Percentiles rank a stretch among this genome's conserved stretches.
These are phyloP conservation scores for Fusarium domesticum DNA, from an alignment of 2,329 filamentous ascomycete species.

Conservation along the genomic window DNA sequence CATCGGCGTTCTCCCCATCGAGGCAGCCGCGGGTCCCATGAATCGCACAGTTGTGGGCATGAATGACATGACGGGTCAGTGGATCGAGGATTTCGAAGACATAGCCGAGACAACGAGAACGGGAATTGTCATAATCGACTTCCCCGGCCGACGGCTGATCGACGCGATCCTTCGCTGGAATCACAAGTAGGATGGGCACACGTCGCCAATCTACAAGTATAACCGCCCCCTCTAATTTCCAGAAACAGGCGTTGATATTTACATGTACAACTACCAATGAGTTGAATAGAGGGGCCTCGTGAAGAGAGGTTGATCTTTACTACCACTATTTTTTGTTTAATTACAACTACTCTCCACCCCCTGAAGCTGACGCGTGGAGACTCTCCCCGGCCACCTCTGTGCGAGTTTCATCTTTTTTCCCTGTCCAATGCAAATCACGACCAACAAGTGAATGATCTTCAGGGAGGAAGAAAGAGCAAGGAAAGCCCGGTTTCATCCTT, in stretches of 20 bases:
- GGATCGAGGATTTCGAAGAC: conserved; percentile 35
- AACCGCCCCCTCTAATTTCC: conserved; percentile 12
- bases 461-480: conserved; percentile 21
- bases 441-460: conserved; percentile 20
- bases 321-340: no score
- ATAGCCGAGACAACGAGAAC: conserved; percentile 32
- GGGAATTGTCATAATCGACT: conserved; percentile 49
- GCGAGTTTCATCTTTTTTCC: conserved; percentile 19
- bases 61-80: conserved; percentile 48
- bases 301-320: no score
- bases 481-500: no score
- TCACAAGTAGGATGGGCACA: no score
- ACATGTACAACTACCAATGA: no score
- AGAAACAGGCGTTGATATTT: conserved; percentile 9
- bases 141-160: conserved; percentile 44
- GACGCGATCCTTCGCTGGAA: conserved; percentile 44
- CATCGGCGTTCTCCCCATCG: conserved; percentile 48
- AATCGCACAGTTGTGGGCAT: conserved; percentile 44
- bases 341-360: conserved; percentile 13
- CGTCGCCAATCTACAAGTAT: no score
- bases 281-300: no score
- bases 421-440: background rate
- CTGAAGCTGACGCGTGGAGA: conserved; percentile 18
- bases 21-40: conserved; percentile 47
- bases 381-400: background rate